Conservation (phyloP, 2,329 filamentous ascomycete species). For the Ciborinia camelliae region DNA sequence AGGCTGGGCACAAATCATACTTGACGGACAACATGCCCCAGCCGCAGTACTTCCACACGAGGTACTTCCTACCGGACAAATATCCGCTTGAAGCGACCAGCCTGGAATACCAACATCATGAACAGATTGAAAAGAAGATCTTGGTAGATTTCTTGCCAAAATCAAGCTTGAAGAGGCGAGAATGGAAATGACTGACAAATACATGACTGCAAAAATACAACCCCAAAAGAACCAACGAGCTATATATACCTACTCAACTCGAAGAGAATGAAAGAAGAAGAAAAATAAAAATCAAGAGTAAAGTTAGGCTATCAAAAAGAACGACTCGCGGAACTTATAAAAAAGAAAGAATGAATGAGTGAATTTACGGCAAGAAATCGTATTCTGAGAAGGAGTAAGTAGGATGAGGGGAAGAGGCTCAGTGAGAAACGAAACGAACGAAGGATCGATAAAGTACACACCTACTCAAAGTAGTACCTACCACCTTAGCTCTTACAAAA, state of each 20-base stretch:
- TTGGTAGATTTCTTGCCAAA: neutral
- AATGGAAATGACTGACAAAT: conserved; percentile 2
- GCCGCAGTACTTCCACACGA: conserved; percentile 14
- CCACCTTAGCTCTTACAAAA: too few species aligned
- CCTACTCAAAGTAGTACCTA: too few species aligned
- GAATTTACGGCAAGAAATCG: neutral
- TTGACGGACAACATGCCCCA: conserved; percentile 22
- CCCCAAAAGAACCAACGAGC: neutral
- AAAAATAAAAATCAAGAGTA: too few species aligned
- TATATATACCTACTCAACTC: neutral
- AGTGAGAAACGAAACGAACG: neutral
- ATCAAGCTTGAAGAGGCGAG: conserved; percentile 1
- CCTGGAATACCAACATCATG: neutral
- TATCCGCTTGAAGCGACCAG: conserved; percentile 19
- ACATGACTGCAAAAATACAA: neutral
- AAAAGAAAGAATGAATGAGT: neutral
- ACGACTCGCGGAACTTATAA: neutral
- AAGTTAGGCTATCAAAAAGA: too few species aligned
- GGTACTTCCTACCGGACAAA: conserved; percentile 1
- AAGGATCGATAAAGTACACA: too few species aligned
- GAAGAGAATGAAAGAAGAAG: neutral
- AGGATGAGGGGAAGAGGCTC: neutral
- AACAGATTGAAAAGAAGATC: neutral
- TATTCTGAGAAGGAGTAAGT: too few species aligned
- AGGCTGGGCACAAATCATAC: conserved; percentile 18